A percentile compares a stretch with the other conserved stretches of the same genome.
phyloP scores from a whole-genome alignment of 257 asterid species.

The Vinca minor region DNA sequence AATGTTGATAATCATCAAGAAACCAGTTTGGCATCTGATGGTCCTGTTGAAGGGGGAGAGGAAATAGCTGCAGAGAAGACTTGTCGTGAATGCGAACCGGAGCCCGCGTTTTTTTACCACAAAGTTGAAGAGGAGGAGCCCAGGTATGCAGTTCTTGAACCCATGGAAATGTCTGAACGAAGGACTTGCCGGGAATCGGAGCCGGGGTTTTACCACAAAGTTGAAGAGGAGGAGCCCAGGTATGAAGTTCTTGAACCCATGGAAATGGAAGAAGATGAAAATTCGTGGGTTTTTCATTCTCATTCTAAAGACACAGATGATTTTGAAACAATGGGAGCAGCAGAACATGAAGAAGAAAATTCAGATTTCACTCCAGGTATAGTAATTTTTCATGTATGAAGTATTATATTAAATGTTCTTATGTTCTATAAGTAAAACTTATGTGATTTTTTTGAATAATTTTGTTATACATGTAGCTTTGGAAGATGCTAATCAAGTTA shows the following conservation, averaged over 20 bases:
- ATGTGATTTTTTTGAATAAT: constrained; percentile 9
- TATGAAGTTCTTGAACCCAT: constrained; percentile 39
- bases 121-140: no score
- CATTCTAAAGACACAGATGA: constrained; percentile 19
- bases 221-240: constrained; percentile 32
- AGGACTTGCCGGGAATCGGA: constrained; percentile 16
- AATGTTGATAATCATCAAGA: no score
- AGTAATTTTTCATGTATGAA: neutral
- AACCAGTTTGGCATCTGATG: no score
- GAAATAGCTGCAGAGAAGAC: no score
- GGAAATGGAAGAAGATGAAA: constrained; percentile 62
- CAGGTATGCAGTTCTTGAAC: no score
- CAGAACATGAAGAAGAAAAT: constrained; percentile 25
- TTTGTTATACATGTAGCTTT: constrained; percentile 35
- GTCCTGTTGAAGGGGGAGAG: no score
- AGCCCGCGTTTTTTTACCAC: no score
- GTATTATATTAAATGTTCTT: neutral
- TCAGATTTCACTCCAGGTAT: constrained; percentile 36
- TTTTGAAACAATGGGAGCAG: constrained; percentile 14
- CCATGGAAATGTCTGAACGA: constrained; percentile 21
- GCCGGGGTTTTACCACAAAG: constrained; percentile 29
- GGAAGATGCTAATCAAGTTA: constrained; percentile 45
- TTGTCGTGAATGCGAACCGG: no score
- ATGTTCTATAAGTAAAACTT: neutral
- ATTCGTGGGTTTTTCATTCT: constrained; percentile 45